Evolutionary conservation across 2,329 filamentous ascomycete genomes (phyloP).

Genomic region (Colletotrichum tanaceti): DNA sequence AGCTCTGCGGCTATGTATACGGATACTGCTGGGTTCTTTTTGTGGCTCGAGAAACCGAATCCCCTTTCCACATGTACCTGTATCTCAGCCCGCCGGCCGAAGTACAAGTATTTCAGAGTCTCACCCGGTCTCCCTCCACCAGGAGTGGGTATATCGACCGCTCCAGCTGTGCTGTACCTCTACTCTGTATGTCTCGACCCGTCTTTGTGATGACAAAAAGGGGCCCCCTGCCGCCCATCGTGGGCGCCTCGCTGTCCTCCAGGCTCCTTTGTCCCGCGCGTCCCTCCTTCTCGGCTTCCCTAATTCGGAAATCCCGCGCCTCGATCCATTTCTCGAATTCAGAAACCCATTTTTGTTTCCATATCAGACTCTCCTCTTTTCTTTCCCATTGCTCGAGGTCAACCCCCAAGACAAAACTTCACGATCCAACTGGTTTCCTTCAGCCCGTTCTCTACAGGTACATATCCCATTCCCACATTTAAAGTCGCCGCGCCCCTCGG

Average conservation of each 20-base stretch:
- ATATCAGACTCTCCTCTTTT: background rate
- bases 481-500: conserved; percentile 11
- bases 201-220: conserved; percentile 29
- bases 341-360: too few species aligned
- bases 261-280: conserved; percentile 1
- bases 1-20: conserved; percentile 10
- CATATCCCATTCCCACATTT: conserved; percentile 12
- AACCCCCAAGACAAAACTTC: background rate
- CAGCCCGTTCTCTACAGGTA: background rate
- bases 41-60: background rate
- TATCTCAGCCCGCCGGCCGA: conserved; percentile 25
- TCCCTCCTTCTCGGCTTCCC: conserved; percentile 21
- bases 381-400: background rate
- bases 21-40: background rate
- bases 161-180: too few species aligned
- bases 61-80: background rate
- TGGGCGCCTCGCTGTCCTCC: background rate
- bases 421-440: conserved; percentile 1
- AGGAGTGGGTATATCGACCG: conserved; percentile 34
- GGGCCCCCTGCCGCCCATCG: conserved; percentile 12
- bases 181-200: conserved; percentile 33
- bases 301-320: conserved; percentile 25
- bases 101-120: too few species aligned
- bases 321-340: conserved; percentile 24
- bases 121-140: conserved; percentile 11